Evolutionary conservation across 345 rosid genomes (phyloP).

Genomic region (Hypericum androsaemum): DNA sequence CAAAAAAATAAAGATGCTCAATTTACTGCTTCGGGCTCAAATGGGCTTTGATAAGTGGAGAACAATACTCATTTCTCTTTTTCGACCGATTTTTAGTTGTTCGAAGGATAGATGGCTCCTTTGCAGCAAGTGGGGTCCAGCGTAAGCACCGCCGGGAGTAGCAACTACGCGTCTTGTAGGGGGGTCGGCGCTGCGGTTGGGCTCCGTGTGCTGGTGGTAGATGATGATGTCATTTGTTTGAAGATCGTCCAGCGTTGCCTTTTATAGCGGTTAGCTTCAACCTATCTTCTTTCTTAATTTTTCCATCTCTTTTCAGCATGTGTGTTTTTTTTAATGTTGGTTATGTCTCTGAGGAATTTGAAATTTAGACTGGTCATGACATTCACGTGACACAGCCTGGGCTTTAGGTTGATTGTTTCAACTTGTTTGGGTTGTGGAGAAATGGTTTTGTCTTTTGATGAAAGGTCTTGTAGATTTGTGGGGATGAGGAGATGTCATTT

Average conservation of each 20-base stretch:
- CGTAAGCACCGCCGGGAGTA: slow-evolving; percentile 13
- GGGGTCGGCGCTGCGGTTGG: slow-evolving; percentile 24
- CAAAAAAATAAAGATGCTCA: no score
- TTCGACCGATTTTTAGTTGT: not conserved
- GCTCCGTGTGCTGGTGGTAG: slow-evolving; percentile 67
- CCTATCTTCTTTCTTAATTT: not conserved
- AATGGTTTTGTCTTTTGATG: no score
- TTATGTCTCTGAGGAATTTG: no score
- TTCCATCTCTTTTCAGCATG: not conserved
- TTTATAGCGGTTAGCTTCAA: slow-evolving; percentile 45
- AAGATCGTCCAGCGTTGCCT: slow-evolving; percentile 55
- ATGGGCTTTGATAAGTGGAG: not conserved
- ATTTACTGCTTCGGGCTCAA: no score
- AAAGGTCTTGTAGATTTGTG: no score
- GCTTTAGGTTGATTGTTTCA: not conserved
- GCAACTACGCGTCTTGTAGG: slow-evolving; percentile 12
- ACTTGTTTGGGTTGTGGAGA: no score
- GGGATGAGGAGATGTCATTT: no score
- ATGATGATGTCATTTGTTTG: slow-evolving; percentile 62
- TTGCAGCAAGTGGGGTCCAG: slow-evolving; percentile 27
- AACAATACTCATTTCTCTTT: not conserved
- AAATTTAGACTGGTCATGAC: not conserved
- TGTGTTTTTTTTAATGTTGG: no score
- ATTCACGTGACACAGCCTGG: not conserved
- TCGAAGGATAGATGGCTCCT: slow-evolving; percentile 21